These are phyloP conservation scores for Castanospermum australe DNA, from an alignment of 306 rosid species.

Conservation along the genomic window DNA sequence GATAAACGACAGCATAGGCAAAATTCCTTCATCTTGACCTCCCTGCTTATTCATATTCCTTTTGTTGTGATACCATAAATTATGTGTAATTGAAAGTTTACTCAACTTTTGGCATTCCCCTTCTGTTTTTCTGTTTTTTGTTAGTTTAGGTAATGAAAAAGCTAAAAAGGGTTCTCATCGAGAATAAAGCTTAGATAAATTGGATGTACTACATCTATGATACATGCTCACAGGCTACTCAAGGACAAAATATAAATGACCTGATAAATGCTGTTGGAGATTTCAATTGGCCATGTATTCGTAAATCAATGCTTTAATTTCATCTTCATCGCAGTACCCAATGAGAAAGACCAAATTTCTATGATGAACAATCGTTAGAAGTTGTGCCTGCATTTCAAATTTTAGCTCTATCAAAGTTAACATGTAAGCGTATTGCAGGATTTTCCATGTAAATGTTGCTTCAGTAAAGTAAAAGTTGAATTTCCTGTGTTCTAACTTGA, in stretches of 20 bases:
- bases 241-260: conserved; percentile 11
- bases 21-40: too few species aligned
- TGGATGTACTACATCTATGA: neutral
- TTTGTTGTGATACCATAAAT: too few species aligned
- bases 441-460: neutral
- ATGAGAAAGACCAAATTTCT: conserved; percentile 41
- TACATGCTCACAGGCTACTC: neutral
- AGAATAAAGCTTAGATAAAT: neutral
- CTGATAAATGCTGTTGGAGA: conserved; percentile 29
- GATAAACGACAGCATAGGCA: neutral
- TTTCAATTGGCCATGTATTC: conserved; percentile 34
- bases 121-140: too few species aligned
- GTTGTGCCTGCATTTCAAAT: conserved; percentile 27
- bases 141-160: too few species aligned
- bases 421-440: neutral
- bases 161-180: neutral
- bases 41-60: too few species aligned
- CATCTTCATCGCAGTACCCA: conserved; percentile 39
- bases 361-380: conserved; percentile 45
- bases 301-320: conserved; percentile 32
- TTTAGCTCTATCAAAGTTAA: neutral
- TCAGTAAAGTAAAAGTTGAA: too few species aligned
- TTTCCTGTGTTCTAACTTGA: too few species aligned
- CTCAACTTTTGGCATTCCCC: too few species aligned
- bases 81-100: too few species aligned